phyloP scores from a whole-genome alignment of 1,284 basidiomycete genomes.

The Puccinia brachypodii region DNA sequence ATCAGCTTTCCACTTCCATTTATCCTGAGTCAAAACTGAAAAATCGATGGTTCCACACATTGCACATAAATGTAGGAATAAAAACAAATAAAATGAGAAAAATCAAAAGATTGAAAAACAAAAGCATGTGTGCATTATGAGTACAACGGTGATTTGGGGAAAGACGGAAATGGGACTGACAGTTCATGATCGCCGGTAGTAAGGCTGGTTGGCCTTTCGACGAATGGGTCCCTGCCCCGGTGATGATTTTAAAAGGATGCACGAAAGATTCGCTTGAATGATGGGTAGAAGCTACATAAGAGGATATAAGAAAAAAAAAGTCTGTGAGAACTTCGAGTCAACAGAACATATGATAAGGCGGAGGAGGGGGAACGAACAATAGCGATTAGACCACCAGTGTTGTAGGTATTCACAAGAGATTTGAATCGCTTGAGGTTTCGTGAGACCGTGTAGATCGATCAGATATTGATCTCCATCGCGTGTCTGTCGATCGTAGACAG shows the following conservation, averaged over 20 bases:
- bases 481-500: neutral
- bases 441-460: constrained; percentile 56
- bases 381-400: constrained; percentile 52
- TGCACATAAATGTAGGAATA: neutral
- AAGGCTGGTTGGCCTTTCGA: constrained; percentile 54
- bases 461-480: constrained; percentile 47
- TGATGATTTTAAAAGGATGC: constrained; percentile 55
- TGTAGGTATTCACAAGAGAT: constrained; percentile 54
- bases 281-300: neutral
- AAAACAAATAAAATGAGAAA: neutral
- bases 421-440: constrained; percentile 55
- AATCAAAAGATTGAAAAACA: too few relatives aligned
- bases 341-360: neutral
- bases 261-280: neutral
- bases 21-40: constrained; percentile 6
- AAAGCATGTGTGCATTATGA: neutral
- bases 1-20: constrained; percentile 12
- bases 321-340: too few relatives aligned
- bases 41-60: too few relatives aligned
- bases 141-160: too few relatives aligned
- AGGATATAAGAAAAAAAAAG: neutral
- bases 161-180: neutral
- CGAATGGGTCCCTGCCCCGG: constrained; percentile 56
- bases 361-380: constrained; percentile 30
- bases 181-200: constrained; percentile 54